Base-by-base conservation (phyloP, 345 rosid genomes). In the Euclidium syriacum region DNA sequence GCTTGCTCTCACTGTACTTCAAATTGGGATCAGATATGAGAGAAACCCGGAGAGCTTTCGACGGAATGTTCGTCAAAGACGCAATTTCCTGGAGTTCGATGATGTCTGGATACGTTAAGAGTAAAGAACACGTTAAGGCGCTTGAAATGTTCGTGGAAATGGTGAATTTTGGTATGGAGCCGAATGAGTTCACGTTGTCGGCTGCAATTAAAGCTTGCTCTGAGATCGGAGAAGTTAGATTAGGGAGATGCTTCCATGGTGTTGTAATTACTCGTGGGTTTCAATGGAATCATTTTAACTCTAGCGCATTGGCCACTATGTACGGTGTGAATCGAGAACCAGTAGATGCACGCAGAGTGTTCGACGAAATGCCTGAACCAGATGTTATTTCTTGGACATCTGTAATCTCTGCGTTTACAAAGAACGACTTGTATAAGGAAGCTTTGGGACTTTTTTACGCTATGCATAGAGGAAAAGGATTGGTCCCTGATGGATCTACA, bases 331-430 rank as follows among this genome's bases (percentile, higher is more conserved):
- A 80, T 33, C 17, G 6, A 41, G 77, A 44, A 53, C 38, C 71
- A 10, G 65, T 16, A 1, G 90, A 81, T 26, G 95, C 90, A 32
- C 70, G 79, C 41, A 43, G 64, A 7, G 46, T 92, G 81, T 92
- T 92, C 30, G 87, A 82, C 30, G 94, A 87, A 71, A 77, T 89
- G 89, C 81, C 19, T 60, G 86, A 76, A 4, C 88, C 94, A 23
- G 97, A 92, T 79, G 68, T 77, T 32, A 52, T 92, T 70, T 82
- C 95, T 60, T 92, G 94, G 91, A 89, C 95, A 5, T 73, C 95
- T 0, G 75, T 89, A 6, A 74, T 89, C 57, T 85, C 97, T 8
- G 83, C 84, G 0, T 76, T 73, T 58, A 81, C 85, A 0, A 86
- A 79, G 84, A 89, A 71, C 41, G 98, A 79, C 54, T 49, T 72